Evolutionary conservation across 176 grass and related monocot species (phyloP).

Genomic region (Zoysia pacifica): DNA sequence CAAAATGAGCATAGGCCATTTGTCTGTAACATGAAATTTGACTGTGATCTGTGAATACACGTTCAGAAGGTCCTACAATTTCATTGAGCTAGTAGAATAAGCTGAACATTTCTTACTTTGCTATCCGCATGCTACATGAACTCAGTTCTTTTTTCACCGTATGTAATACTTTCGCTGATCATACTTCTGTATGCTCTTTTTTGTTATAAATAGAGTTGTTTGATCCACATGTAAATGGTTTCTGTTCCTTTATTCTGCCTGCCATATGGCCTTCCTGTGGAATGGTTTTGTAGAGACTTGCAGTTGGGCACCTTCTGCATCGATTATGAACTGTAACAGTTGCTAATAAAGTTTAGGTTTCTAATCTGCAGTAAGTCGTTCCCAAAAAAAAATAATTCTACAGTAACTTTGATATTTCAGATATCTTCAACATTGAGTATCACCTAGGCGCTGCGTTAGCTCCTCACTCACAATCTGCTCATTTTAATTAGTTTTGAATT

Average conservation of each 20-base stretch:
- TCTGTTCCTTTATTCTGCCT: conserved; percentile 5
- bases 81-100: conserved; percentile 3
- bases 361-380: neutral
- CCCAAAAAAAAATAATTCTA: no score
- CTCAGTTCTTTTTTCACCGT: neutral
- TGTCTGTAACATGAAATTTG: neutral
- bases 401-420: conserved; percentile 17
- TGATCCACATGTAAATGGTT: conserved; percentile 12
- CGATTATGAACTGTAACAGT: neutral
- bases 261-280: neutral
- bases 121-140: neutral
- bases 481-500: neutral
- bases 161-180: neutral
- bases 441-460: neutral
- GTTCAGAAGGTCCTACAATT: neutral
- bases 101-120: conserved; percentile 22
- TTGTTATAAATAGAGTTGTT: conserved; percentile 3
- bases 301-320: conserved; percentile 13
- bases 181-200: conserved; percentile 10
- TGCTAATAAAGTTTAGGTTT: neutral
- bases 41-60: neutral
- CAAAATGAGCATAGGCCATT: neutral
- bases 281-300: neutral
- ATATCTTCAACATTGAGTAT: conserved; percentile 13
- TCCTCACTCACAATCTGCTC: neutral